These are phyloP conservation scores for Nepenthes alata DNA, from an alignment of 179 eudicot species.

Conservation along the genomic window DNA sequence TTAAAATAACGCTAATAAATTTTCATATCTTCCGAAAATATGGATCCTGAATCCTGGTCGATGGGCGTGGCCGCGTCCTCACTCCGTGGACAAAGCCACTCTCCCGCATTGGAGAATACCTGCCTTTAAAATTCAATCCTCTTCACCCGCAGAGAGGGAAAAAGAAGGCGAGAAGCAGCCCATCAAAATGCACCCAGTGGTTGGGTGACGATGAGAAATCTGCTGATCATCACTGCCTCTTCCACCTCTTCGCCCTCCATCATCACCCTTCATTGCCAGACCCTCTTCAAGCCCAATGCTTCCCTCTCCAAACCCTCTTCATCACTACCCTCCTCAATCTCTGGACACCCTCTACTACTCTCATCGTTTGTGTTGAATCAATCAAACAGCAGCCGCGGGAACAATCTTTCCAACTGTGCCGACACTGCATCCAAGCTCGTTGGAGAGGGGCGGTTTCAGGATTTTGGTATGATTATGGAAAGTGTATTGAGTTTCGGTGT, in stretches of 20 bases:
- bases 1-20: too few relatives aligned
- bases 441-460: slow-evolving; percentile 38
- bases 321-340: slow-evolving; percentile 18
- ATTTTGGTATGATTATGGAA: slow-evolving; percentile 43
- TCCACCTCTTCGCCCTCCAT: slow-evolving; percentile 43
- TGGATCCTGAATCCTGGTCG: too few relatives aligned
- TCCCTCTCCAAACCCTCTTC: slow-evolving; percentile 22
- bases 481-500: slow-evolving; percentile 22
- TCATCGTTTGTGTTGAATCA: slow-evolving; percentile 22
- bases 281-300: slow-evolving; percentile 16
- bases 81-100: too few relatives aligned
- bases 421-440: slow-evolving; percentile 51
- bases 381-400: not conserved
- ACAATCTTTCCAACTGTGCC: slow-evolving; percentile 24
- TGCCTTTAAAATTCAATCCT: slow-evolving; percentile 12
- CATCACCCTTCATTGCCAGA: slow-evolving; percentile 9
- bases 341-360: slow-evolving; percentile 11
- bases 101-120: not conserved
- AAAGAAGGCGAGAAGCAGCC: not conserved
- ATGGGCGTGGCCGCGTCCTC: too few relatives aligned
- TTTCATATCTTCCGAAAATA: too few relatives aligned
- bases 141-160: not conserved
- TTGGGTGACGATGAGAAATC: slow-evolving; percentile 13
- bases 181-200: not conserved
- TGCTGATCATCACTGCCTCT: slow-evolving; percentile 17